phyloP scores from a whole-genome alignment of 2,329 filamentous ascomycete genomes.

The Paecilomyces niveus region DNA sequence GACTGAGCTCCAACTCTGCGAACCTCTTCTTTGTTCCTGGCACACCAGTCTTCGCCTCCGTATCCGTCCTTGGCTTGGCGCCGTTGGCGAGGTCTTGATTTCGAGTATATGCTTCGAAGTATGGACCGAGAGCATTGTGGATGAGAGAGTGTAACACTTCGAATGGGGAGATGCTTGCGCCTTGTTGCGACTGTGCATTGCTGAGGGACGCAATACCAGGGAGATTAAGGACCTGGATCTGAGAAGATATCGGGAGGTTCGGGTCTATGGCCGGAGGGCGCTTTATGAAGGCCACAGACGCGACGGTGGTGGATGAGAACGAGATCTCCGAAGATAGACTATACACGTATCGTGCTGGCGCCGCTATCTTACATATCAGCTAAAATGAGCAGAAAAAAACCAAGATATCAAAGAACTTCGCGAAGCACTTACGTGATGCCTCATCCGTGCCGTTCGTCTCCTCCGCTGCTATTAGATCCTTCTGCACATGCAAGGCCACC shows the following conservation, averaged over 20 bases:
- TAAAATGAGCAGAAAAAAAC: background rate
- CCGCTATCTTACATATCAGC: slow-evolving; percentile 13
- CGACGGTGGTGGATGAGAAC: slow-evolving; percentile 65
- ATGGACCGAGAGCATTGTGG: slow-evolving; percentile 84
- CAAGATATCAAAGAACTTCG: background rate
- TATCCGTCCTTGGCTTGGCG: slow-evolving; percentile 67
- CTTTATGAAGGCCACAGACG: slow-evolving; percentile 86
- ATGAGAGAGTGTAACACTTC: slow-evolving; percentile 89
- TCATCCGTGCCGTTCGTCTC: slow-evolving; percentile 35
- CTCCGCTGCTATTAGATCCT: slow-evolving; percentile 55
- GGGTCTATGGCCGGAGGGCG: slow-evolving; percentile 81
- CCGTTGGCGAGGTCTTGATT: slow-evolving; percentile 62
- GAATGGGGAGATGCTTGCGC: slow-evolving; percentile 70
- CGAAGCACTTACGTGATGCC: slow-evolving; percentile 32
- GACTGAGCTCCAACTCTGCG: slow-evolving; percentile 83
- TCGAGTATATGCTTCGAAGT: slow-evolving; percentile 95
- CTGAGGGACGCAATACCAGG: slow-evolving; percentile 70
- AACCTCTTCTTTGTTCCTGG: slow-evolving; percentile 96
- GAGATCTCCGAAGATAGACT: slow-evolving; percentile 75
- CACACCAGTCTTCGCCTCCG: slow-evolving; percentile 88
- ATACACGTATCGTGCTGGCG: slow-evolving; percentile 57
- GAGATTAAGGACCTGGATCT: slow-evolving; percentile 89
- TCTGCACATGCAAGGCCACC: slow-evolving; percentile 83
- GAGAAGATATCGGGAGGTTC: slow-evolving; percentile 70
- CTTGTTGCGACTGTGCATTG: slow-evolving; percentile 61